Base-by-base conservation (phyloP, 1,284 basidiomycete genomes). In the Malassezia sp. region DNA sequence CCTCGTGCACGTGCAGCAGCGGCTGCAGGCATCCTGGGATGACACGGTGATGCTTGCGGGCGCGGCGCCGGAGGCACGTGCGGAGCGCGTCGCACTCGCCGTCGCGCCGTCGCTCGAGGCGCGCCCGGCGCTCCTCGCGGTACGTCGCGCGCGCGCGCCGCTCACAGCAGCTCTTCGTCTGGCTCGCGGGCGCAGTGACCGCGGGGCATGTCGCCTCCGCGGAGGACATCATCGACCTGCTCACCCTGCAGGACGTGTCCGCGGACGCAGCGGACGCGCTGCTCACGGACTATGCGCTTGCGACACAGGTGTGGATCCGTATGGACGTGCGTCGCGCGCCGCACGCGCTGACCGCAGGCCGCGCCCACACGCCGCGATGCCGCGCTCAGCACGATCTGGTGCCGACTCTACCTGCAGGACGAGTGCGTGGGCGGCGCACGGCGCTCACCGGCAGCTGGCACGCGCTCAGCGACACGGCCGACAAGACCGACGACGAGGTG, bases 281-380 rank as follows among this genome's bases (percentile, higher is more conserved):
- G 21, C 47, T 63, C 2, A 58, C 59, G 14, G 75, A 77, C 57
- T 72, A 71, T 20, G 71, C 71, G 1, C 61, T 71, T 1, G 76
- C 75, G 2, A 59, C 77, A 30, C 73, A 75, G 46, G 62, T 75
- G 4, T 61, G 74, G 8, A 59, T 72, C 0, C 60, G 71, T n/a
- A 72, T 73, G 12, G 62, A 60, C 33, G 31, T 31, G 4, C 28
- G 42, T n/a, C 21, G 42, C 23, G 31, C 44, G n/a, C 42, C 38
- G n/a, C 27, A 28, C 6, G 21, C 29, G 23, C 36, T 38, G 49
- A 84, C 80, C 75, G 77, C 47, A 67, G 85, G 2, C 85, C 33
- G 31, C 33, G 4, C 28, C 43, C 15, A 18, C 38, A 17, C n/a
- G 89, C 39, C 23, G 45, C 8, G 23, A 37, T 2, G 42, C 41